These are phyloP conservation scores for Candida xiaguanensis DNA, from an alignment of 805 yeast species.

Conservation along the genomic window DNA sequence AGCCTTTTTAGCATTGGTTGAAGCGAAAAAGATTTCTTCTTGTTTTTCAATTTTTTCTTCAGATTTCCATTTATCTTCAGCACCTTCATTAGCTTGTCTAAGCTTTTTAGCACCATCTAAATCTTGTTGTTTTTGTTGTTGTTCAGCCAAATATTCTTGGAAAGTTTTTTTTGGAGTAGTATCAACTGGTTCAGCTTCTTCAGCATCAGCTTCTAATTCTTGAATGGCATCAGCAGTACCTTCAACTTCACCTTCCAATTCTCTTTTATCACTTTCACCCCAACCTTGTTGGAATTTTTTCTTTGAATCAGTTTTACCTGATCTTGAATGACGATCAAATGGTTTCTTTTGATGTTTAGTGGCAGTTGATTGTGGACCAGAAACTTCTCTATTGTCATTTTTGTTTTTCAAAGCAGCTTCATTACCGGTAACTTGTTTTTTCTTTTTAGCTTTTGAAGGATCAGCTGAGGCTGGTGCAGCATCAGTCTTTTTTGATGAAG, in stretches of 20 bases:
- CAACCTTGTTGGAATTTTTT: slow-evolving; percentile 84
- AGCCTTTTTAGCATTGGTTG: slow-evolving; percentile 63
- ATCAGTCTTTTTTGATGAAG: slow-evolving; percentile 85
- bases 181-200: slow-evolving; percentile 34
- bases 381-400: slow-evolving; percentile 68
- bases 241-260: slow-evolving; percentile 64
- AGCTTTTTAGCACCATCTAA: slow-evolving; percentile 32
- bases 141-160: slow-evolving; percentile 81
- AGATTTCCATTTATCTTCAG: slow-evolving; percentile 46
- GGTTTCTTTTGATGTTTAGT: slow-evolving; percentile 54
- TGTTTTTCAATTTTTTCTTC: slow-evolving; percentile 63
- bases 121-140: slow-evolving; percentile 42
- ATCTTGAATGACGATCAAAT: slow-evolving; percentile 82
- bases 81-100: slow-evolving; percentile 57
- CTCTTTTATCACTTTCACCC: slow-evolving; percentile 72
- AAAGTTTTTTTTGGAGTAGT: slow-evolving; percentile 64
- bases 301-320: slow-evolving; percentile 78
- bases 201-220: slow-evolving; percentile 48
- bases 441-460: slow-evolving; percentile 74
- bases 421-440: slow-evolving; percentile 73
- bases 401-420: slow-evolving; percentile 81
- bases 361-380: slow-evolving; percentile 51
- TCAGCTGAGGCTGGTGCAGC: slow-evolving; percentile 78
- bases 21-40: slow-evolving; percentile 54
- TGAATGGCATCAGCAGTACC: slow-evolving; percentile 35